Evolutionary conservation across 2,329 filamentous ascomycete genomes (phyloP), one percentile per base, ranked within the genome.

Genomic region (Allantophomopsis lycopodina): DNA sequence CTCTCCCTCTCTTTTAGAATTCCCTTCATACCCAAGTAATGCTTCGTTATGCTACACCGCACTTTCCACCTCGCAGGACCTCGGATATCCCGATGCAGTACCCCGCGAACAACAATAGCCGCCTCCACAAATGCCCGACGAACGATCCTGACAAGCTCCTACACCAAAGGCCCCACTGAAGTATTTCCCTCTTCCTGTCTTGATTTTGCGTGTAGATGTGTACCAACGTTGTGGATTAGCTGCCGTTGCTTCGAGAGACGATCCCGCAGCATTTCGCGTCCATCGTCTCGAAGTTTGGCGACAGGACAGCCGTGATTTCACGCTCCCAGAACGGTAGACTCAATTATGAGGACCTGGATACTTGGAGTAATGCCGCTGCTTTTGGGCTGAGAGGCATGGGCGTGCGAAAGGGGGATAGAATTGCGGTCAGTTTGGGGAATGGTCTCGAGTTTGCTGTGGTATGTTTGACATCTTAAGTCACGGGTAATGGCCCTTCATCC

Each of bases 401-500:
- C 3, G 83, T 95, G 1, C 67, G 63, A 44, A 93, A 88, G 53
- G 87, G 86, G 5, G 81, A 93, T 55, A 72, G 86, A 23, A 83
- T 96, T 10, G 88, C 84, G 12, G 76, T 95, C 18, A 89, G 80
- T 44, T 63, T 95, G 38, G 89, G 89, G 13, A 96, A 94, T 59
- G 79, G 77, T 33, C 65, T 80, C 49, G 87, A 94, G 58, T 89
- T 85, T 56, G 85, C 84, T 3, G 79, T 80, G 37, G 70, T 91
- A 59, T 52, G 65, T 37, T 7, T 15, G n/a, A 21, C 14, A 15
- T 16, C 5, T 13, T 21, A 23, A 20, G 23, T 21, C 17, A 28
- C 10, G 14, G n/a, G 14, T 17, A 34, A 17, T 17, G 30, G 32
- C 36, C 52, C 44, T 51, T 23, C 40, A 43, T 40, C 8, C 46